Conservation (phyloP, 495 filamentous ascomycete species). For the Penicillium verhagenii region DNA sequence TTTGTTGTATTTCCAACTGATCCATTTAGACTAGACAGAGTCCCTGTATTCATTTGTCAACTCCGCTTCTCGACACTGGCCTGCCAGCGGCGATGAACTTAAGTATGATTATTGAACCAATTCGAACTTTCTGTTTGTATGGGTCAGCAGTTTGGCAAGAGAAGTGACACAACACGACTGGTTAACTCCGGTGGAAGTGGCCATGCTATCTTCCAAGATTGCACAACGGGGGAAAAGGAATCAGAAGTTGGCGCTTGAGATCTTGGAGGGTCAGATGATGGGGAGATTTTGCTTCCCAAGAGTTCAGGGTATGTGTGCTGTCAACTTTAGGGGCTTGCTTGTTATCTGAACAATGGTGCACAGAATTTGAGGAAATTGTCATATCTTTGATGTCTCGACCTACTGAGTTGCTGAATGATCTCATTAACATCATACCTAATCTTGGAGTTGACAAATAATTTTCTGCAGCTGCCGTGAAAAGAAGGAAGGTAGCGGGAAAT, state of each 20-base stretch:
- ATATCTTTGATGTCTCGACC: too few relatives aligned
- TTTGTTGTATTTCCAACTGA: slow-evolving; percentile 6
- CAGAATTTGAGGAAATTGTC: too few relatives aligned
- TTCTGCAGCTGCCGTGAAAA: too few relatives aligned
- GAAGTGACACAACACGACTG: neutral
- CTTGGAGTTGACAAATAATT: too few relatives aligned
- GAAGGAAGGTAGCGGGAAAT: too few relatives aligned
- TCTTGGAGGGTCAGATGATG: neutral
- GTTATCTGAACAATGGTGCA: too few relatives aligned
- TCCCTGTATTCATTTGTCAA: slow-evolving; percentile 3
- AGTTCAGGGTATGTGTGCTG: too few relatives aligned
- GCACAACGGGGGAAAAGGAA: neutral
- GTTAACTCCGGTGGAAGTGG: neutral
- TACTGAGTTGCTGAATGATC: too few relatives aligned
- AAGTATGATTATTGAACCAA: slow-evolving; percentile 8
- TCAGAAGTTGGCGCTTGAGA: neutral
- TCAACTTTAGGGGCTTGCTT: too few relatives aligned
- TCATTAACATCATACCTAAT: too few relatives aligned
- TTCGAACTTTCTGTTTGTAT: neutral
- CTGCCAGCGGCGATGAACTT: slow-evolving; percentile 5
- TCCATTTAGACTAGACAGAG: slow-evolving; percentile 1
- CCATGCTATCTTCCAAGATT: neutral
- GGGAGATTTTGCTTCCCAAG: too few relatives aligned
- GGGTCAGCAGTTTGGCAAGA: neutral
- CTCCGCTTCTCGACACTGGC: slow-evolving; percentile 2